Conservation (phyloP, 768 basidiomycete genomes). For the Tricholoma flavovirens region DNA sequence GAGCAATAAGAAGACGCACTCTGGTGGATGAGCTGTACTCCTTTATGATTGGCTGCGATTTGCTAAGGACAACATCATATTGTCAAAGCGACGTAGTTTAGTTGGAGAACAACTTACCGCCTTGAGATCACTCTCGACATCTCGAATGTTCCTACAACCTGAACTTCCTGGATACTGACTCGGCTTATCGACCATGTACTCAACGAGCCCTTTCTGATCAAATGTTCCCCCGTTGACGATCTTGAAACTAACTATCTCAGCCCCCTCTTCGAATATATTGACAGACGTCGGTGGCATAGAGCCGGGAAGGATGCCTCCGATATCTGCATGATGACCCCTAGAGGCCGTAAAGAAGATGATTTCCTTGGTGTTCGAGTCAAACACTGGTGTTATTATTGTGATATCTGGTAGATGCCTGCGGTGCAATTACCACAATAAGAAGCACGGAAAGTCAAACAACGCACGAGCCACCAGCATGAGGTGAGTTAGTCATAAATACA, state of each 20-base stretch:
- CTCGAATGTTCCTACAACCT: conserved; percentile 80
- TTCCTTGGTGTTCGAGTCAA: conserved; percentile 54
- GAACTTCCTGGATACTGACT: conserved; percentile 79
- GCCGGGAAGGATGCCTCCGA: conserved; percentile 87
- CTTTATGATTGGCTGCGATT: conserved; percentile 93
- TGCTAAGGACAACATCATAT: conserved; percentile 43
- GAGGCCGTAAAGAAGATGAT: conserved; percentile 94
- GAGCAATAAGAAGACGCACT: conserved; percentile 36
- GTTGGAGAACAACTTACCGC: conserved; percentile 47
- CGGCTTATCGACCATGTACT: conserved; percentile 80
- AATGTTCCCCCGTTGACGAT: conserved; percentile 81
- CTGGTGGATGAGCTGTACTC: conserved; percentile 76
- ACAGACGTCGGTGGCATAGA: conserved; percentile 95
- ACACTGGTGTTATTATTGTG: conserved; percentile 92
- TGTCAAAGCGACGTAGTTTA: conserved; percentile 2
- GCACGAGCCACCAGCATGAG: conserved; percentile 82
- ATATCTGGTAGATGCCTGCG: conserved; percentile 61
- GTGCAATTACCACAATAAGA: neutral
- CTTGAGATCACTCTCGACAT: conserved; percentile 89
- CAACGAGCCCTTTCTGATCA: conserved; percentile 65
- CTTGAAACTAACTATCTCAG: conserved; percentile 87
- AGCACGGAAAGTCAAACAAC: conserved; percentile 24
- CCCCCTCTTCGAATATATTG: conserved; percentile 91
- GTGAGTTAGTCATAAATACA: conserved; percentile 90
- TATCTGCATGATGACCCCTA: conserved; percentile 91